Percentiles rank a stretch among this genome's conserved stretches.
These are phyloP conservation scores for Echites panduratus DNA, from an alignment of 257 asterid genomes.

Conservation along the genomic window DNA sequence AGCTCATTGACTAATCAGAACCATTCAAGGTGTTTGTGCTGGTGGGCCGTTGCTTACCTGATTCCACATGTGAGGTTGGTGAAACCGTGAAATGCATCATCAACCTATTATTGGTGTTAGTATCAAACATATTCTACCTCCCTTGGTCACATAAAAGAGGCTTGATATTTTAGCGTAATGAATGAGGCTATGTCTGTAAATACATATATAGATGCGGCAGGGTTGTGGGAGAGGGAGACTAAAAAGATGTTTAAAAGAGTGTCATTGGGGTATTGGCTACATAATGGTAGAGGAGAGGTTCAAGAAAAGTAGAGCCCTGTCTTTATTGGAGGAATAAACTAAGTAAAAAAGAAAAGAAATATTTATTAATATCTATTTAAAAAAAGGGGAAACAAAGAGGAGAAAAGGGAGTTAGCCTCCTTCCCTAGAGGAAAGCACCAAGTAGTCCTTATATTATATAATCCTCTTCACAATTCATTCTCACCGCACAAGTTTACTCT, in stretches of 20 bases:
- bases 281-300: slow-evolving; percentile 7
- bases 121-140: slow-evolving; percentile 20
- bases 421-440: slow-evolving; percentile 11
- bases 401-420: slow-evolving; percentile 2
- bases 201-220: neutral
- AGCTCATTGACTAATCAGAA: slow-evolving; percentile 22
- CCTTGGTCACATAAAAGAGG: neutral
- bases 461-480: slow-evolving; percentile 21
- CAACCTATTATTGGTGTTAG: slow-evolving; percentile 29
- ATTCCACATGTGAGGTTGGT: slow-evolving; percentile 44
- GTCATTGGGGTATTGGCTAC: slow-evolving; percentile 16
- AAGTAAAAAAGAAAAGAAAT: slow-evolving; percentile 4
- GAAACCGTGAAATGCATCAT: slow-evolving; percentile 36
- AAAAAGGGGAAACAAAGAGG: neutral
- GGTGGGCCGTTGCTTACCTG: slow-evolving; percentile 35
- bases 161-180: slow-evolving; percentile 7
- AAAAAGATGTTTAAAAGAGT: slow-evolving; percentile 10
- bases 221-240: neutral
- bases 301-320: slow-evolving; percentile 29
- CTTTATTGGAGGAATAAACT: slow-evolving; percentile 26
- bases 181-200: neutral
- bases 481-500: slow-evolving; percentile 20
- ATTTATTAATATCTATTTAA: too few species aligned
- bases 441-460: slow-evolving; percentile 24
- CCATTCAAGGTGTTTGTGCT: slow-evolving; percentile 27